phyloP scores from a whole-genome alignment of 139 green algal genomes.

The Nannochloris sp. region DNA sequence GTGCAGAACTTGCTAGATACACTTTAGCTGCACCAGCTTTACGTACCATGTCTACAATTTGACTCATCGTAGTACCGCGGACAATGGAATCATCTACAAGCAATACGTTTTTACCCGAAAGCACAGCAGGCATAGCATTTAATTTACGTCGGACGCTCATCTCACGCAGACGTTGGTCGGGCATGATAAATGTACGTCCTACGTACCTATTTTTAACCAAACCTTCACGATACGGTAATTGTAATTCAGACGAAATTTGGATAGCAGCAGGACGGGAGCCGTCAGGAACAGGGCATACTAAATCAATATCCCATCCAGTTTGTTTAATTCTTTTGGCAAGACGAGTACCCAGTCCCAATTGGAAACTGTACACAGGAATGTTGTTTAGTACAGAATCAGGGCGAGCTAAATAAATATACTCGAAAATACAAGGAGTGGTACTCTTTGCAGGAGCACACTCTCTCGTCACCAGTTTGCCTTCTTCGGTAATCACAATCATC shows the following conservation, averaged over 20 bases:
- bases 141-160: slow-evolving; percentile 86
- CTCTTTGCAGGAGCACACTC: slow-evolving; percentile 42
- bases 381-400: slow-evolving; percentile 89
- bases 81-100: slow-evolving; percentile 99
- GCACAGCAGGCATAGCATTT: slow-evolving; percentile 92
- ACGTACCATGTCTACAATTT: slow-evolving; percentile 96
- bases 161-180: slow-evolving; percentile 86
- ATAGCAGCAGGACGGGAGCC: slow-evolving; percentile 85
- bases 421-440: slow-evolving; percentile 92
- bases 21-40: slow-evolving; percentile 85
- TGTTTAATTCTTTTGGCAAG: slow-evolving; percentile 74
- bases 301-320: slow-evolving; percentile 82
- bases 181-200: slow-evolving; percentile 99
- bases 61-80: slow-evolving; percentile 89
- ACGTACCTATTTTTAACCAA: slow-evolving; percentile 98
- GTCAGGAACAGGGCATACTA: slow-evolving; percentile 90
- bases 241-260: slow-evolving; percentile 70
- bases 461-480: slow-evolving; percentile 66
- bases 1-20: slow-evolving; percentile 90
- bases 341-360: slow-evolving; percentile 71
- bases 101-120: slow-evolving; percentile 86
- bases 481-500: slow-evolving; percentile 85
- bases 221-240: slow-evolving; percentile 90
- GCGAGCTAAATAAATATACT: slow-evolving; percentile 98
- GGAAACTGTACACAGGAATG: slow-evolving; percentile 97